Percentiles rank a stretch among this genome's conserved stretches.
Conservation (phyloP, 2,329 filamentous ascomycete species). For the Hymenotorrendiella dingleyae region DNA sequence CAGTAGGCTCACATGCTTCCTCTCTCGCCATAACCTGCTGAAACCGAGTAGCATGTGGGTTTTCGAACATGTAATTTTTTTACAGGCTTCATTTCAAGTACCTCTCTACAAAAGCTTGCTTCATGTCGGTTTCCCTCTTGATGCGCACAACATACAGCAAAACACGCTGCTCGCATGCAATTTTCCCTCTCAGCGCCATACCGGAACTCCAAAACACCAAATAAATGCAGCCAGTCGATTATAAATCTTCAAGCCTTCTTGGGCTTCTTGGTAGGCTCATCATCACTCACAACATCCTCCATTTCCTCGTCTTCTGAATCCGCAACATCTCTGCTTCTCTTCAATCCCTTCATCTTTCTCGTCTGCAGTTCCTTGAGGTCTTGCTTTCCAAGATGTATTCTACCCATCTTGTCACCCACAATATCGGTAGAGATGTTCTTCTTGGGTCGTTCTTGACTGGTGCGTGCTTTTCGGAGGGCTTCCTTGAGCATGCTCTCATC, state of each 20-base stretch:
- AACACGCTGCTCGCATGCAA: no score
- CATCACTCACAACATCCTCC: slow-evolving; percentile 39
- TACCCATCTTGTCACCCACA: slow-evolving; percentile 94
- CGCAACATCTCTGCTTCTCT: slow-evolving; percentile 65
- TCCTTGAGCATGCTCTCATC: slow-evolving; percentile 79
- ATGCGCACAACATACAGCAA: no score
- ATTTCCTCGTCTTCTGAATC: slow-evolving; percentile 44
- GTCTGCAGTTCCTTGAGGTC: slow-evolving; percentile 85
- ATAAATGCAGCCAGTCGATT: no score
- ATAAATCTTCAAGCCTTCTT: slow-evolving; percentile 22
- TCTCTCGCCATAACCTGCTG: no score
- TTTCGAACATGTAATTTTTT: no score
- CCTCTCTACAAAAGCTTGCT: no score
- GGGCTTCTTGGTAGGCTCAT: slow-evolving; percentile 27
- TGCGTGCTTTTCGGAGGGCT: slow-evolving; percentile 80
- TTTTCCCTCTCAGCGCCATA: no score
- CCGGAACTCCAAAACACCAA: no score
- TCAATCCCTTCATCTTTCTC: slow-evolving; percentile 98
- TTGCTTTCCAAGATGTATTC: slow-evolving; percentile 86
- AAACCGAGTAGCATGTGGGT: no score
- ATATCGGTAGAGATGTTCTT: slow-evolving; percentile 92
- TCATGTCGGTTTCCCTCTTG: no score
- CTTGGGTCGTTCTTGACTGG: slow-evolving; percentile 71
- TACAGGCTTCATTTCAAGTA: no score
- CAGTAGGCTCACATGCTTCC: no score